Evolutionary conservation across 441 rosid genomes (phyloP).

Genomic region (Corymbia citriodora): DNA sequence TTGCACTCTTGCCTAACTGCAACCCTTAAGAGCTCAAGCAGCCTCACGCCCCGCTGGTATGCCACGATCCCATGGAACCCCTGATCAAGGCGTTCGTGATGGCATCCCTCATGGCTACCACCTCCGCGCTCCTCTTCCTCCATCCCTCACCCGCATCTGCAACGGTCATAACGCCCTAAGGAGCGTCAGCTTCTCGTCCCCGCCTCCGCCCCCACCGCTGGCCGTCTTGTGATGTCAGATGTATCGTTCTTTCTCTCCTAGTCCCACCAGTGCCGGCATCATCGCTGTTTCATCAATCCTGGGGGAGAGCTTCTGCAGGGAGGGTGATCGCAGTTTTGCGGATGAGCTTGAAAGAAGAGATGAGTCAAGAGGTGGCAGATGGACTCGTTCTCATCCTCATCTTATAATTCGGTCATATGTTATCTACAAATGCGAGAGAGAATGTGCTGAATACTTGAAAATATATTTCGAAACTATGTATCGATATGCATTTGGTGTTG

Average conservation of each 20-base stretch:
- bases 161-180: slow-evolving; percentile 50
- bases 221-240: neutral
- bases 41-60: too few relatives aligned
- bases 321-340: slow-evolving; percentile 57
- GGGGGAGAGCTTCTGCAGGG: slow-evolving; percentile 42
- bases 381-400: neutral
- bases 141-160: slow-evolving; percentile 54
- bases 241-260: neutral
- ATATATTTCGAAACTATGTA: neutral
- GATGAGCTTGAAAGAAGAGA: slow-evolving; percentile 23
- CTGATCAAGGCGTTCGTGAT: too few relatives aligned
- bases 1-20: too few relatives aligned
- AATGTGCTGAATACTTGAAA: neutral
- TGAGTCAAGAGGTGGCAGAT: neutral
- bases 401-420: too few relatives aligned
- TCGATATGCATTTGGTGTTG: fast-evolving
- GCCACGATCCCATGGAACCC: too few relatives aligned
- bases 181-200: slow-evolving; percentile 32
- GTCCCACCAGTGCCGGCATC: neutral
- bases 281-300: slow-evolving; percentile 21
- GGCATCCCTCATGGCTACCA: too few relatives aligned
- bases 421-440: too few relatives aligned
- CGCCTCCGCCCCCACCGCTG: neutral
- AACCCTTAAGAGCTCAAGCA: too few relatives aligned
- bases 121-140: slow-evolving; percentile 23